Percentiles rank a stretch among this genome's conserved stretches.
phyloP scores from a whole-genome alignment of 495 filamentous ascomycete species.

The Talaromyces borbonicus region DNA sequence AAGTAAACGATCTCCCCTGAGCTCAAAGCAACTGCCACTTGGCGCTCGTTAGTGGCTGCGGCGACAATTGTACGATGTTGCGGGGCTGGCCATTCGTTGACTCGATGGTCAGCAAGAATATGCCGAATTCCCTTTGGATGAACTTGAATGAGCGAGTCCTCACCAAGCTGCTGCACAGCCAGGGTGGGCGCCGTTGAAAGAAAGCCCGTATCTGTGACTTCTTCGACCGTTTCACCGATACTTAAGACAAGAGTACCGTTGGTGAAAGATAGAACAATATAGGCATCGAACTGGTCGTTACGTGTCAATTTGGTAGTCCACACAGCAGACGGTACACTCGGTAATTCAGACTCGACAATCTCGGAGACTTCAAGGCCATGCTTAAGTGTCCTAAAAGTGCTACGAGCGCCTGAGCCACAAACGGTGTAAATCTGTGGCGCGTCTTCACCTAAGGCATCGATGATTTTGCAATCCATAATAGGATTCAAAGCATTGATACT shows the following conservation, averaged over 20 bases:
- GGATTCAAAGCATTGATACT: conserved; percentile 86
- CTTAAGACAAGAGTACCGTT: conserved; percentile 76
- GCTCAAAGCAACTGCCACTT: conserved; percentile 87
- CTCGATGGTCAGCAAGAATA: conserved; percentile 65
- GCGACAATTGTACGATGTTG: conserved; percentile 92
- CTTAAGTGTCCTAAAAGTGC: conserved; percentile 81
- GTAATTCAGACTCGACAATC: conserved; percentile 85
- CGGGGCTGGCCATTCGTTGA: conserved; percentile 91
- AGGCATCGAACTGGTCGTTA: conserved; percentile 74
- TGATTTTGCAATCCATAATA: conserved; percentile 78
- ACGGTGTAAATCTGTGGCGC: conserved; percentile 94
- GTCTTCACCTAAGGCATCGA: conserved; percentile 81
- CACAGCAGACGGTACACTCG: conserved; percentile 73
- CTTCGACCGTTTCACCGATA: conserved; percentile 93
- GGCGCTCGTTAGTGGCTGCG: conserved; percentile 86
- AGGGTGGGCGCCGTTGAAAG: conserved; percentile 76
- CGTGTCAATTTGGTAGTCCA: conserved; percentile 91
- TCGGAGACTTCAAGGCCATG: conserved; percentile 90
- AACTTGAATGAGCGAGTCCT: conserved; percentile 86
- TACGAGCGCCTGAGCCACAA: conserved; percentile 78
- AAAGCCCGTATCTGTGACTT: conserved; percentile 88
- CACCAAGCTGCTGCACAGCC: conserved; percentile 87
- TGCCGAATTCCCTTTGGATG: conserved; percentile 92
- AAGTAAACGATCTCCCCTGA: conserved; percentile 97
- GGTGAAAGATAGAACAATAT: conserved; percentile 60